Conservation (phyloP, 192 early-diverging fungal species). For the Gorgonomyces haynaldii region DNA sequence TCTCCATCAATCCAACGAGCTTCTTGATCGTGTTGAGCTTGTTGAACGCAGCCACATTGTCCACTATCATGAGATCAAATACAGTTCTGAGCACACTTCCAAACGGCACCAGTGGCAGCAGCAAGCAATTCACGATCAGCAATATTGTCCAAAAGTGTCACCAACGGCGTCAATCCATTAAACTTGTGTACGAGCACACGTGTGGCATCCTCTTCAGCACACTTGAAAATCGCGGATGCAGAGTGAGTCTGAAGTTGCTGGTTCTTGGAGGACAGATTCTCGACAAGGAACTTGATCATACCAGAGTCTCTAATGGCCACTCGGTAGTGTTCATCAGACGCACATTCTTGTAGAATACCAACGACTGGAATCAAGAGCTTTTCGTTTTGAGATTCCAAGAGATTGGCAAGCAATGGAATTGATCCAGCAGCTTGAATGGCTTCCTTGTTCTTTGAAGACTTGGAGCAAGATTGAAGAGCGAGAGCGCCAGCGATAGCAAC, state of each 20-base stretch:
- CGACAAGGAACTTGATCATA: conserved; percentile 54
- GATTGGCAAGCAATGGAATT: conserved; percentile 47
- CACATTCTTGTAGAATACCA: conserved; percentile 51
- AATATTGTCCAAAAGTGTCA: conserved; percentile 45
- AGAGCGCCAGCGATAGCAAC: conserved; percentile 51
- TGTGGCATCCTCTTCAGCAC: conserved; percentile 56
- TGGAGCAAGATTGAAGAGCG: conserved; percentile 45
- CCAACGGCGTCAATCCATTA: conserved; percentile 38
- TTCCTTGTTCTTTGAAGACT: conserved; percentile 47
- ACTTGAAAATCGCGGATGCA: conserved; percentile 55
- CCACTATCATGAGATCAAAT: conserved; percentile 26
- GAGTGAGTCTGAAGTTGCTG: conserved; percentile 51
- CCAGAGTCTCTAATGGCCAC: conserved; percentile 43
- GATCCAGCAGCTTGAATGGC: conserved; percentile 47
- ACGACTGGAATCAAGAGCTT: conserved; percentile 50
- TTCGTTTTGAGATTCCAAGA: conserved; percentile 46
- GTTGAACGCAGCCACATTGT: conserved; percentile 51
- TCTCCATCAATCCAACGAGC: conserved; percentile 52
- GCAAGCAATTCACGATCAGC: conserved; percentile 50
- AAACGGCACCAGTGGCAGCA: conserved; percentile 56
- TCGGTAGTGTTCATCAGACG: conserved; percentile 47
- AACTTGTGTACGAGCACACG: conserved; percentile 40
- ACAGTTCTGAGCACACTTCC: conserved; percentile 57
- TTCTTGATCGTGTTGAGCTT: conserved; percentile 56
- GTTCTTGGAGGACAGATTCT: conserved; percentile 46